Base-by-base conservation (phyloP, 169 alveolate species). In the Eimeria acervulina region DNA sequence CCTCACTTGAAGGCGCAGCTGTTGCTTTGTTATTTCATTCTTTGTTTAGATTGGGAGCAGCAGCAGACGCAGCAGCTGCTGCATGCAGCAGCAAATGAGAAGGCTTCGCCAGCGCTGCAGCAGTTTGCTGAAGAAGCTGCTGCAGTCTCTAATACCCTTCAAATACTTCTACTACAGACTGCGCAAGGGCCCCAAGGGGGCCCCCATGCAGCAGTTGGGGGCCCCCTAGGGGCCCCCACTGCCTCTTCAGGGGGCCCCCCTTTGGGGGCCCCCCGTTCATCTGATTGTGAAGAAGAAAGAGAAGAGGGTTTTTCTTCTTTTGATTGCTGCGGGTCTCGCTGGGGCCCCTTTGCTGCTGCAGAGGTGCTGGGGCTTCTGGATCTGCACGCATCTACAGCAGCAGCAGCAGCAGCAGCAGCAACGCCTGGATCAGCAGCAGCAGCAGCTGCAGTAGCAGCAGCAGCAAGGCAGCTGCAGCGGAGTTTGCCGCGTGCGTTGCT, bases 1-100 rank as follows among this genome's bases (percentile, higher is more conserved):
- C 66, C 89, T 23, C 61, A 78, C 61, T 36, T 28, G 36, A 90
- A 90, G 80, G 95, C 95, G 28, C 81, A 90, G 90, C 51, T 90
- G 95, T 90, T 90, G 89, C 66, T 90, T 44, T 17, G 55, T 66
- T 74, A 70, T 42, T 90, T 15, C 90, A 85, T 90, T 15, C 44
- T 90, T 63, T 47, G 51, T 59, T 90, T 70, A 31, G 90, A 90
- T 80, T 83, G 47, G 23, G 90, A 90, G 59, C 76, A 74, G 15
- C 87, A 47, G 38, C 95, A 90, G 63, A 83, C 63, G 31, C 89
- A 15, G 90, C 51, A 90, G 28, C 63, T 90, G 28, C 52, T 90
- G 80, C 59, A 12, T 7, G 95, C 63, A 78, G 89, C 84, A 72
- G 47, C 89, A 78, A 55, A 26, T 33, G 89, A 33, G 66, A 26